These are phyloP conservation scores for Hemerocallis citrina DNA, from an alignment of 106 monocot species.

Conservation along the genomic window DNA sequence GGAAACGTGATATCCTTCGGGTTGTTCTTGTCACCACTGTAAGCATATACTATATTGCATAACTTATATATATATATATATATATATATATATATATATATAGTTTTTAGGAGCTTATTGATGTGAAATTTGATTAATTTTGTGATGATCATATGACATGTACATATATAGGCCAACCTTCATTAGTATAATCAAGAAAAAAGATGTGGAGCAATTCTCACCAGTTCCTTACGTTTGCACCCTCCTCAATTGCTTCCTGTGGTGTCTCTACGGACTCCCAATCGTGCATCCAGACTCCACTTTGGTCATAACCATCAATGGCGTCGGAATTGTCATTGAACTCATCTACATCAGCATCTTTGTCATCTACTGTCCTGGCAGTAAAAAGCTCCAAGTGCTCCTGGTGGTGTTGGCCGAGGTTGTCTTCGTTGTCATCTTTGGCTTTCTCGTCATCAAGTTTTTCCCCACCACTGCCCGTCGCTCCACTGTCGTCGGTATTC, in stretches of 20 bases:
- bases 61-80: background rate
- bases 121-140: background rate
- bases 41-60: no score
- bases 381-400: background rate
- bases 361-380: background rate
- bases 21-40: slow-evolving; percentile 7
- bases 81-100: background rate
- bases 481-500: slow-evolving; percentile 5
- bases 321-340: slow-evolving; percentile 4
- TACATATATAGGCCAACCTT: slow-evolving; percentile 6
- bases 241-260: slow-evolving; percentile 9
- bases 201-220: slow-evolving; percentile 14
- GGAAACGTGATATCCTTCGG: slow-evolving; percentile 1
- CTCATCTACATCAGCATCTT: slow-evolving; percentile 3
- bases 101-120: background rate
- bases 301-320: slow-evolving; percentile 6
- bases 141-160: background rate
- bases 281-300: slow-evolving; percentile 5
- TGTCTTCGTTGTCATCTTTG: background rate
- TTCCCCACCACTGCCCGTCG: background rate
- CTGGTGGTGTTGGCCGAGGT: background rate
- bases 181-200: background rate
- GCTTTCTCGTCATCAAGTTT: background rate
- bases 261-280: slow-evolving; percentile 4
- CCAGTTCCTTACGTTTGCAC: slow-evolving; percentile 5